Conservation (phyloP, 257 asterid genomes). For the Nicotiana sylvestris region DNA sequence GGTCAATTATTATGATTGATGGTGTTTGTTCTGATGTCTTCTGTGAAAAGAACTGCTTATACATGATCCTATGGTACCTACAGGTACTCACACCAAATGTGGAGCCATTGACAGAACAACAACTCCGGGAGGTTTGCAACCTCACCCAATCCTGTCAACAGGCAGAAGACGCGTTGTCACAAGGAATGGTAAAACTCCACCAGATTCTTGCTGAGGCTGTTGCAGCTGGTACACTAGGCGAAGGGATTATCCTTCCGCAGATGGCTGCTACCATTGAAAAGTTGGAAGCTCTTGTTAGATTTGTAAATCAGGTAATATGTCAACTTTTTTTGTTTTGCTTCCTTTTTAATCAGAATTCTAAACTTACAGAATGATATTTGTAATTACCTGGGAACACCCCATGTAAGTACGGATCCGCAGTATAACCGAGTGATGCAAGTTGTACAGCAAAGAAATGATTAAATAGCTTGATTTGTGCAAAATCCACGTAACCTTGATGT, state of each 20-base stretch:
- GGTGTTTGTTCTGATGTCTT: conserved; percentile 1
- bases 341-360: neutral
- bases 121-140: conserved; percentile 32
- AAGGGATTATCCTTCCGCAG: conserved; percentile 57
- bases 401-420: neutral
- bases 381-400: neutral
- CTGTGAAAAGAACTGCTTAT: neutral
- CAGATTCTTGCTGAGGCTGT: conserved; percentile 50
- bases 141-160: conserved; percentile 81
- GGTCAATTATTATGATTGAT: neutral
- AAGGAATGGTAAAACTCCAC: conserved; percentile 79
- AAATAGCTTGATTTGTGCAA: neutral
- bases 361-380: neutral
- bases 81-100: conserved; percentile 74
- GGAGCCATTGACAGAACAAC: conserved; percentile 61
- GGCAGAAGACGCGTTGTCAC: conserved; percentile 87
- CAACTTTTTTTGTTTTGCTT: neutral
- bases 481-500: neutral
- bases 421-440: neutral
- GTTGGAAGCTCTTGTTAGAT: conserved; percentile 62
- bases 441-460: neutral
- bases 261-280: conserved; percentile 60
- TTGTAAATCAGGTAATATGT: conserved; percentile 67
- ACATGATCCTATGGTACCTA: conserved; percentile 7
- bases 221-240: conserved; percentile 48